Evolutionary conservation across 257 asterid genomes (phyloP), one percentile per base, ranked within the genome.

Genomic region (Solanum chmielewskii): DNA sequence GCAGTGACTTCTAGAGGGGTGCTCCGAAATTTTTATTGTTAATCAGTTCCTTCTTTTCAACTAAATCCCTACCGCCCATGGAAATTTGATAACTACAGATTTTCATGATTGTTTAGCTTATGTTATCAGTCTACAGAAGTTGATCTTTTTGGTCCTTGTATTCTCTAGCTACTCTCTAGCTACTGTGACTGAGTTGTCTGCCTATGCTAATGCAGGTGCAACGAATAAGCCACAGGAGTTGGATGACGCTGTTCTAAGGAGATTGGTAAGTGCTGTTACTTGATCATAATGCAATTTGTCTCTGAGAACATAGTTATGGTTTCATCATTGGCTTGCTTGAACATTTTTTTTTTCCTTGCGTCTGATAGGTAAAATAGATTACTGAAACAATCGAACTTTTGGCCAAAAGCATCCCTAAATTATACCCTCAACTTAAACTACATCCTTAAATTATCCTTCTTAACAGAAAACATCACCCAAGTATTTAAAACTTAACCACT

Each of bases 171-270:
- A 16, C 49, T 39, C 82, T 73, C 81, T 85, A 21, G 25, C 42
- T 73, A 16, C 49, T 62, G 39, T 80, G 84, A 71, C 73, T 77
- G 47, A 82, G 45, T 41, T 77, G 62, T 52, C 75, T 86, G 75
- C 25, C 85, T 90, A 70, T 90, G 86, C 88, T 83, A 84, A 86
- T 92, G 90, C 95, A 97, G 99, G 99, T 87, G 99, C 99, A 83
- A 97, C 99, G 11, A 97, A 97, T 94, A 97, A 97, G 89, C 99
- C 99, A 88, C 98, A 96, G 85, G 99, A 97, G 89, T 91, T 97
- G 94, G 99, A 97, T 84, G 99, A 97, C 86, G 99, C 99, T 78
- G 99, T 97, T 90, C 97, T 97, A 47, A 93, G 99, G 93, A 96
- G 99, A 92, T 93, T 97, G 99, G 99, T 97, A 86, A 93, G 99